Evolutionary conservation across 768 basidiomycete species (phyloP), one percentile per base, ranked within the genome.

Genomic region (Lactifluus echinatus): DNA sequence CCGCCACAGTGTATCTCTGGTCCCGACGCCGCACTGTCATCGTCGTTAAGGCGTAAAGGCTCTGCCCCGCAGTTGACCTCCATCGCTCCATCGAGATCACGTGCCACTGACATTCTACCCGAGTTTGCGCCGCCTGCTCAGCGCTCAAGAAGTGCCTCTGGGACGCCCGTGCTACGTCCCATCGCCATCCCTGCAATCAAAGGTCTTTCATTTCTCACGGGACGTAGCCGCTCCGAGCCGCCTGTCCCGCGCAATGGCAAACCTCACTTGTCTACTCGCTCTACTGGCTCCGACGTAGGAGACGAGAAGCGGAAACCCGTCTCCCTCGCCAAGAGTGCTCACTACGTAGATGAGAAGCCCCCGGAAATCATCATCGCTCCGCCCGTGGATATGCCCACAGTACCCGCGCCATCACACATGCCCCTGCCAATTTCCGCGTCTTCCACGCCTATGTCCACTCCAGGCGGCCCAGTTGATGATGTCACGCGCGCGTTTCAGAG

Each of bases 1-100:
- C 63, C 63, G 5, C 63, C 63, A 14, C 65, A 66, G 11, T 68
- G 65, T 37, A 59, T 54, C 2, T 45, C 48, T 2, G 61, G 65
- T 17, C 43, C 50, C 19, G 63, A 69, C 34, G 45, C 42, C 2
- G 47, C 49, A 10, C 56, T 61, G 7, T 26, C 57, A 10, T 55
- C 62, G 7, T 26, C 57, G 0, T 31, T 64, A 21, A 58, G 42
- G 33, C 60, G 56, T 53, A 57, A 62, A 37, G 49, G 33, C 15
- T 63, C 63, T 34, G 63, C 63, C 1, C 63, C 63, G 8, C 50
- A 63, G 6, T 50, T 63, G 17, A n/a, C n/a, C n/a, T 57, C 55
- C 14, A 36, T 26, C 11, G 6, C 8, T 10, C 29, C 21, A 10
- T 44, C 34, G 17, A 7, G 29, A 8, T 17, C 44, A 36, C n/a